Conservation (phyloP, 208 protist genomes). For the Blastocrithidia nonstop region DNA sequence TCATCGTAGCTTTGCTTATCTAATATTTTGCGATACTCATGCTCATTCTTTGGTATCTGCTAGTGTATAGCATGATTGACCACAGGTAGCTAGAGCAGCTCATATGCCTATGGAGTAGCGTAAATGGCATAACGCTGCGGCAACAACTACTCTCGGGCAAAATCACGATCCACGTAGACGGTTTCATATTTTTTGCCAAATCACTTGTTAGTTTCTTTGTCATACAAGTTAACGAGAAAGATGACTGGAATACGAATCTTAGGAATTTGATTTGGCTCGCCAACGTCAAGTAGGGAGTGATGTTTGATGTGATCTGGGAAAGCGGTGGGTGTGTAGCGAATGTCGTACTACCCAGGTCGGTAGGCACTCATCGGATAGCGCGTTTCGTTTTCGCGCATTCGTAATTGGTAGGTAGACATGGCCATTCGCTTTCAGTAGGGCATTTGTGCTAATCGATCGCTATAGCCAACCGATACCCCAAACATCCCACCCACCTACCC, state of each 20-base stretch:
- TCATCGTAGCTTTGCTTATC: slow-evolving; percentile 79
- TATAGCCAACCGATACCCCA: slow-evolving; percentile 74
- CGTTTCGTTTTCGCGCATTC: slow-evolving; percentile 75
- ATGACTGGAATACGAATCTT: slow-evolving; percentile 65
- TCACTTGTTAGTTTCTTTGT: slow-evolving; percentile 44
- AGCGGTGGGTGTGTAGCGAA: slow-evolving; percentile 56
- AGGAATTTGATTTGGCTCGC: slow-evolving; percentile 64
- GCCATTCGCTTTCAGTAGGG: slow-evolving; percentile 87
- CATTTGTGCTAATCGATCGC: slow-evolving; percentile 56
- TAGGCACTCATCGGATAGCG: slow-evolving; percentile 68
- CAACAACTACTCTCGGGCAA: slow-evolving; percentile 67
- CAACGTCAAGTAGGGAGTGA: slow-evolving; percentile 65
- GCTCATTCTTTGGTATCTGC: slow-evolving; percentile 62
- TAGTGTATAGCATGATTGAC: slow-evolving; percentile 63
- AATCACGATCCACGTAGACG: slow-evolving; percentile 48
- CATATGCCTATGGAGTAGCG: slow-evolving; percentile 74
- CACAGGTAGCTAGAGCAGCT: slow-evolving; percentile 57
- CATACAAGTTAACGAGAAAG: slow-evolving; percentile 72
- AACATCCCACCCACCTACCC: slow-evolving; percentile 75
- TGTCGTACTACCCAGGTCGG: slow-evolving; percentile 69
- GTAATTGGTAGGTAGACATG: slow-evolving; percentile 50
- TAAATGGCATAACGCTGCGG: slow-evolving; percentile 81
- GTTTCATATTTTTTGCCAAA: slow-evolving; percentile 73
- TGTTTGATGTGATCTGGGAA: slow-evolving; percentile 67
- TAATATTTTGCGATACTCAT: slow-evolving; percentile 69